These are phyloP conservation scores for Fusarium brachygibbosum DNA, from an alignment of 2,329 filamentous ascomycete genomes.

Conservation along the genomic window DNA sequence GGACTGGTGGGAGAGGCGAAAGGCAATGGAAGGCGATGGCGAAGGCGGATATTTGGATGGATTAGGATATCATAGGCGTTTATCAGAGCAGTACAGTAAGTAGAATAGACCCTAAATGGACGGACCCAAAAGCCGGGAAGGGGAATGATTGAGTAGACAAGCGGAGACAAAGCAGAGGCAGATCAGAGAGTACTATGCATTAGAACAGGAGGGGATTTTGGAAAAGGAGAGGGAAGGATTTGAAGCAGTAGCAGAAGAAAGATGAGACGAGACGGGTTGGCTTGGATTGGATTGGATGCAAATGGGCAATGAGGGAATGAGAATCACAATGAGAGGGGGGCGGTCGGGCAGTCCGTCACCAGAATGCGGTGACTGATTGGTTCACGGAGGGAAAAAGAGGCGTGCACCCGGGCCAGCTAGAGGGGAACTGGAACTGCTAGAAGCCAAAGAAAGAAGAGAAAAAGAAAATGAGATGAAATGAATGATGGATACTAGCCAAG, in stretches of 20 bases:
- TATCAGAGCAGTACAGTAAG: slow-evolving; percentile 4
- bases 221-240: slow-evolving; percentile 3
- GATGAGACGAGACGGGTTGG: slow-evolving; percentile 12
- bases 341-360: slow-evolving; percentile 42
- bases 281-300: slow-evolving; percentile 14
- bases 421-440: slow-evolving; percentile 34
- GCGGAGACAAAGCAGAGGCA: slow-evolving; percentile 3
- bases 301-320: slow-evolving; percentile 12
- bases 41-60: slow-evolving; percentile 23
- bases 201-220: not conserved
- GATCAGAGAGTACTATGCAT: not conserved
- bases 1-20: slow-evolving; percentile 9
- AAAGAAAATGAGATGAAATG: slow-evolving; percentile 39
- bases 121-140: slow-evolving; percentile 25
- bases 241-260: slow-evolving; percentile 24
- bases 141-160: slow-evolving; percentile 2
- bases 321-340: slow-evolving; percentile 13
- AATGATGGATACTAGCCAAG: slow-evolving; percentile 25
- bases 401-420: slow-evolving; percentile 31
- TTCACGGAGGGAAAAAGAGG: slow-evolving; percentile 17
- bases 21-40: not conserved
- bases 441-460: slow-evolving; percentile 37
- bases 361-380: slow-evolving; percentile 34
- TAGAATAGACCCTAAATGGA: slow-evolving; percentile 36
- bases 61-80: slow-evolving; percentile 4